Conservation (phyloP, 129 eudicot species). For the Daucus carota region DH1_v3.0 NC_030384.2:29766501-29767000, state of each 20-base stretch:
- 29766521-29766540: conserved; percentile 71
- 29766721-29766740: conserved; percentile 99
- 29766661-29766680: conserved; percentile 96
- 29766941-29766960: not conserved
- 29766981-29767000: conserved; percentile 74
- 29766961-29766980: conserved; percentile 65
- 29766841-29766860: conserved; percentile 97
- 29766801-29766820: conserved; percentile 91
- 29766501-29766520: conserved; percentile 89
- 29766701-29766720: conserved; percentile 62
- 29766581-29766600: conserved; percentile 62
- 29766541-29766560: conserved; percentile 41
- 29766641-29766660: conserved; percentile 49
- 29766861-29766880: conserved; percentile 59
- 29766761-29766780: conserved; percentile 63
- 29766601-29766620: conserved; percentile 48
- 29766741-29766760: conserved; percentile 43
- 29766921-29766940: not conserved
- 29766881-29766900: conserved; percentile 61
- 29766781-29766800: conserved; percentile 85
- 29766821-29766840: conserved; percentile 84
- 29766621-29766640: conserved; percentile 32
- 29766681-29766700: conserved; percentile 82
- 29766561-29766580: conserved; percentile 37
- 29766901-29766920: not conserved